A percentile compares a stretch with the other conserved stretches of the same genome.
Evolutionary conservation across 1,139 yeast species (phyloP).

Genomic region (Fermentozyma sake): DNA sequence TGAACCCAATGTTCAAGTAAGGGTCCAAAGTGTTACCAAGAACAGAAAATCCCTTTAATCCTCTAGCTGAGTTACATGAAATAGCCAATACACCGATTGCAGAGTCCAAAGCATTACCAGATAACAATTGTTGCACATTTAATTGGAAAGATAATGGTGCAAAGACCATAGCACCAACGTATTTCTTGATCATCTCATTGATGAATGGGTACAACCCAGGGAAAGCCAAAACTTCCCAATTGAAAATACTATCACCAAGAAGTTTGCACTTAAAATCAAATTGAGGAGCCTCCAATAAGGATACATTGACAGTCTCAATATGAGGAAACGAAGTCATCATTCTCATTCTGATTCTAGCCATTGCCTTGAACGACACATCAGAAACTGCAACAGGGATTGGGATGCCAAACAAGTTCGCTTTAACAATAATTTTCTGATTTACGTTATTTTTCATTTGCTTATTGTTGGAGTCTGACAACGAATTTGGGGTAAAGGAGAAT

Average conservation of each 20-base stretch:
- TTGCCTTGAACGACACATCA: constrained; percentile 59
- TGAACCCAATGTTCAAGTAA: constrained; percentile 69
- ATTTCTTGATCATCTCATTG: constrained; percentile 79
- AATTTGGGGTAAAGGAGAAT: constrained; percentile 86
- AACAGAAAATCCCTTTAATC: constrained; percentile 63
- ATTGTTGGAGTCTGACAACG: constrained; percentile 72
- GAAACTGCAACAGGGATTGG: constrained; percentile 61
- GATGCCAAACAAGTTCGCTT: constrained; percentile 62
- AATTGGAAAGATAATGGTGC: constrained; percentile 89
- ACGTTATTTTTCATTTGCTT: constrained; percentile 81
- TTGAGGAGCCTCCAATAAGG: constrained; percentile 79
- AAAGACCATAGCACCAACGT: constrained; percentile 81
- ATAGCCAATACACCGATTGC: constrained; percentile 84
- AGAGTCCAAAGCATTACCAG: constrained; percentile 76
- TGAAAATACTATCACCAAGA: constrained; percentile 74
- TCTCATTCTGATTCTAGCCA: constrained; percentile 76
- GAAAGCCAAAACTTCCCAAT: constrained; percentile 79
- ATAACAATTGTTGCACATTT: constrained; percentile 83
- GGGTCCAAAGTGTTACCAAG: constrained; percentile 86
- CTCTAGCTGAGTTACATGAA: constrained; percentile 61
- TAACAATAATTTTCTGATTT: constrained; percentile 73
- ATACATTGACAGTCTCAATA: constrained; percentile 81
- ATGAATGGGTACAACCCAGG: constrained; percentile 85
- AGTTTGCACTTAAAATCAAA: constrained; percentile 77
- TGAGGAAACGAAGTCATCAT: constrained; percentile 92